Evolutionary conservation across 2,329 filamentous ascomycete species (phyloP).

Genomic region (Ceratocystis diversiconidia): DNA sequence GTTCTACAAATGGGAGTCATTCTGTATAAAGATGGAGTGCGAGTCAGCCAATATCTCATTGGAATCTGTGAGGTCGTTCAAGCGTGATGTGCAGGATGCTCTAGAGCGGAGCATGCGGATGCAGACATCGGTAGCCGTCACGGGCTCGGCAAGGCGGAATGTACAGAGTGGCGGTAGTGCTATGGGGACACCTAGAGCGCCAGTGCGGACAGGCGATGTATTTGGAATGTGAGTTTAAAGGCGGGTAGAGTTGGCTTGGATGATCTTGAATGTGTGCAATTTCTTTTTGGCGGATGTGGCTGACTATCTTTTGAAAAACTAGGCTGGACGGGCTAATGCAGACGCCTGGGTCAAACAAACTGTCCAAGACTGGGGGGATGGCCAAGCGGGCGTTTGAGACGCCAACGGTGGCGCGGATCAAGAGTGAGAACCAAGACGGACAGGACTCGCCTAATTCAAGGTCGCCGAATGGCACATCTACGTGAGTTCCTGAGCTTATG

Average conservation of each 20-base stretch:
- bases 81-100: constrained; percentile 71
- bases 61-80: constrained; percentile 60
- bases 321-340: constrained; percentile 52
- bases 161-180: constrained; percentile 41
- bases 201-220: constrained; percentile 48
- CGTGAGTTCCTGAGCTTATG: constrained; percentile 5
- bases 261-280: too few relatives aligned
- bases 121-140: constrained; percentile 6
- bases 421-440: constrained; percentile 31
- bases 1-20: constrained; percentile 98
- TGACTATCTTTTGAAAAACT: background rate
- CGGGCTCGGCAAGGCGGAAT: constrained; percentile 34
- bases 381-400: constrained; percentile 31
- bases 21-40: constrained; percentile 83
- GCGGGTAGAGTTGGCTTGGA: background rate
- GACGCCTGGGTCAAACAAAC: constrained; percentile 29
- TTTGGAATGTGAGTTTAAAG: constrained; percentile 53
- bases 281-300: too few relatives aligned
- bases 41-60: constrained; percentile 57
- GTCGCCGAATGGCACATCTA: constrained; percentile 15
- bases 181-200: constrained; percentile 48
- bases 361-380: constrained; percentile 22
- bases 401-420: constrained; percentile 34
- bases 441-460: constrained; percentile 29
- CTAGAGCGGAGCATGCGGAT: constrained; percentile 61